Percentiles rank a stretch among this genome's conserved stretches.
Conservation (phyloP, 2,329 filamentous ascomycete genomes). For the Sclerotinia sclerotiorum region DNA sequence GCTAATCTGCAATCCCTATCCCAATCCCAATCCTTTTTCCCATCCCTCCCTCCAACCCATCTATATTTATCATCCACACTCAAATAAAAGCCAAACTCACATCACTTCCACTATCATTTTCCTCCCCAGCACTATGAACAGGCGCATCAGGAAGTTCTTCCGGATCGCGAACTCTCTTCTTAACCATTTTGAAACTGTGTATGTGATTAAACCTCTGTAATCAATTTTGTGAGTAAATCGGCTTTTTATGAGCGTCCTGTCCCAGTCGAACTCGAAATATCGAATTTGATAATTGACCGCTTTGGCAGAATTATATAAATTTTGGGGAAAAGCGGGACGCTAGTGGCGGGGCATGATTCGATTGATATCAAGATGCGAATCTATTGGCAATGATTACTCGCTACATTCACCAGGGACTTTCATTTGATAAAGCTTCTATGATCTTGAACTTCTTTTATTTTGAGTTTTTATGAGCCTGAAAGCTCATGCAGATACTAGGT, state of each 20-base stretch:
- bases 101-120: constrained; percentile 38
- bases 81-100: constrained; percentile 24
- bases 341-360: constrained; percentile 10
- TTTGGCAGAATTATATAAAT: constrained; percentile 11
- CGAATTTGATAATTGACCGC: constrained; percentile 12
- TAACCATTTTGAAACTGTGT: constrained; percentile 38
- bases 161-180: constrained; percentile 40
- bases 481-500: not conserved
- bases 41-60: not conserved
- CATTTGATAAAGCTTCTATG: not conserved
- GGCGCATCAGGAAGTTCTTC: constrained; percentile 39
- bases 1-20: not conserved
- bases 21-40: not conserved
- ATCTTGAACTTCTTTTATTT: not conserved
- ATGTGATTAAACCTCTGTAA: not conserved
- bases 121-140: constrained; percentile 28
- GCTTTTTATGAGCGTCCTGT: not conserved
- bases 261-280: not conserved
- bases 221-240: not conserved
- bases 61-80: too few species aligned
- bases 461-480: not conserved
- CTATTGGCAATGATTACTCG: not conserved
- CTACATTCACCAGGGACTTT: not conserved
- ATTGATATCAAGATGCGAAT: not conserved
- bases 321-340: not conserved